Percentiles rank a stretch among this genome's conserved stretches.
Evolutionary conservation across 768 basidiomycete species (phyloP).

Genomic region (Suillus subalutaceus): DNA sequence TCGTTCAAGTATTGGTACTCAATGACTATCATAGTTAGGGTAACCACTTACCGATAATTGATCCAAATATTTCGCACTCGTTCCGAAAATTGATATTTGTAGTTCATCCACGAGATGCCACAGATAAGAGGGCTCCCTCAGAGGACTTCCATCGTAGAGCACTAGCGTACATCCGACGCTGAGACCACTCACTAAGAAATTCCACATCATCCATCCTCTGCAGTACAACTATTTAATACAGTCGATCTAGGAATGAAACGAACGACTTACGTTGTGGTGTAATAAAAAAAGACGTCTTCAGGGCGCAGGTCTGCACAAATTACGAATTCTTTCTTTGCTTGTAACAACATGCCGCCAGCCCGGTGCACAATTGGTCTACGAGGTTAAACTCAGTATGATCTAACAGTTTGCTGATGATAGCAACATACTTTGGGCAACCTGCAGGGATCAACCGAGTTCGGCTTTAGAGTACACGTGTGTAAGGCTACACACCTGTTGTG

Average conservation of each 20-base stretch:
- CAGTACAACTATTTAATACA: constrained; percentile 15
- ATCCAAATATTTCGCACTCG: constrained; percentile 83
- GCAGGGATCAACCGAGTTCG: not conserved
- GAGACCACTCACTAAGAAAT: constrained; percentile 73
- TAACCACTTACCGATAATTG: constrained; percentile 60
- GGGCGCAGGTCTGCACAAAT: constrained; percentile 68
- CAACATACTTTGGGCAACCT: constrained; percentile 58
- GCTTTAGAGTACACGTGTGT: not conserved
- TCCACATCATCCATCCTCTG: constrained; percentile 94
- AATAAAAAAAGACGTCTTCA: constrained; percentile 80
- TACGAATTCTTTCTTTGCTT: constrained; percentile 69
- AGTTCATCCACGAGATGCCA: constrained; percentile 72
- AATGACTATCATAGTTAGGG: not conserved
- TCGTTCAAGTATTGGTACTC: constrained; percentile 16
- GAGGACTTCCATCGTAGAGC: constrained; percentile 80
- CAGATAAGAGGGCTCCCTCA: constrained; percentile 63
- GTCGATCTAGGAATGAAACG: not conserved
- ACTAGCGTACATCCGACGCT: constrained; percentile 71
- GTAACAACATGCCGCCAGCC: constrained; percentile 77
- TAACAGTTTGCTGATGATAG: not conserved
- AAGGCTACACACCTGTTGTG: constrained; percentile 60
- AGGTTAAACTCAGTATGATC: not conserved
- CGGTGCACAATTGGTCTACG: constrained; percentile 77
- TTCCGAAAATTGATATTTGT: constrained; percentile 79
- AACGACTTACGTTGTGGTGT: constrained; percentile 70